Percentiles rank a stretch among this genome's conserved stretches.
phyloP scores from a whole-genome alignment of 768 basidiomycete species.

The Boletus eberwhitei region DNA sequence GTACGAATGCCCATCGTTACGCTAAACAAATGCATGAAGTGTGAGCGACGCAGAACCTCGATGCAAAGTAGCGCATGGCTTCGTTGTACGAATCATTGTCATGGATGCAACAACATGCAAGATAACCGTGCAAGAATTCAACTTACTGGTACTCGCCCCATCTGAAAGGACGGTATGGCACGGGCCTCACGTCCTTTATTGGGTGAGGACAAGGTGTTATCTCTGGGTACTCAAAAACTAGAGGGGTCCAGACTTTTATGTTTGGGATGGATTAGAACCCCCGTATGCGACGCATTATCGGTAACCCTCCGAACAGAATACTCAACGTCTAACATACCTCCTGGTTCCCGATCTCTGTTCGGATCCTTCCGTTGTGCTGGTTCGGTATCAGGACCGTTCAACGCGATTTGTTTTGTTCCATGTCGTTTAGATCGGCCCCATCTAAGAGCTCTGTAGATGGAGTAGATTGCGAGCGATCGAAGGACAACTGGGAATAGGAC shows the following conservation, averaged over 20 bases:
- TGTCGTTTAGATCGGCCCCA: constrained; percentile 2
- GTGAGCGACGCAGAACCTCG: neutral
- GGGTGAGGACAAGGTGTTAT: constrained; percentile 41
- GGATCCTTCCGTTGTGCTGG: neutral
- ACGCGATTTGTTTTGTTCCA: neutral
- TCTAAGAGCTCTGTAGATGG: constrained; percentile 8
- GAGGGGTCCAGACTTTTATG: constrained; percentile 51
- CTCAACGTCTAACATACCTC: constrained; percentile 19
- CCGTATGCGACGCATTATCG: neutral
- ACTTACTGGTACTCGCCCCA: constrained; percentile 68
- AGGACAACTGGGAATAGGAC: constrained; percentile 12
- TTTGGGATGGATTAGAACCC: neutral
- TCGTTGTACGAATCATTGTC: neutral
- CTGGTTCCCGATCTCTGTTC: constrained; percentile 25
- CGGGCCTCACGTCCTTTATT: constrained; percentile 48
- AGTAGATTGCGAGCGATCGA: constrained; percentile 16
- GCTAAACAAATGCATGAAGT: constrained; percentile 29
- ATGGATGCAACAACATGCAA: neutral
- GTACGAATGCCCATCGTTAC: constrained; percentile 71
- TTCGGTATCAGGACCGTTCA: neutral
- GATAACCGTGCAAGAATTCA: neutral
- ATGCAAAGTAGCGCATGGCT: neutral
- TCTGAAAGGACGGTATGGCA: constrained; percentile 68
- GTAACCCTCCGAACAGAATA: neutral
- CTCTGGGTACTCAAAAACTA: constrained; percentile 49